Evolutionary conservation across 192 early-diverging fungal genomes (phyloP).

Genomic region (Linnemannia exigua): DNA sequence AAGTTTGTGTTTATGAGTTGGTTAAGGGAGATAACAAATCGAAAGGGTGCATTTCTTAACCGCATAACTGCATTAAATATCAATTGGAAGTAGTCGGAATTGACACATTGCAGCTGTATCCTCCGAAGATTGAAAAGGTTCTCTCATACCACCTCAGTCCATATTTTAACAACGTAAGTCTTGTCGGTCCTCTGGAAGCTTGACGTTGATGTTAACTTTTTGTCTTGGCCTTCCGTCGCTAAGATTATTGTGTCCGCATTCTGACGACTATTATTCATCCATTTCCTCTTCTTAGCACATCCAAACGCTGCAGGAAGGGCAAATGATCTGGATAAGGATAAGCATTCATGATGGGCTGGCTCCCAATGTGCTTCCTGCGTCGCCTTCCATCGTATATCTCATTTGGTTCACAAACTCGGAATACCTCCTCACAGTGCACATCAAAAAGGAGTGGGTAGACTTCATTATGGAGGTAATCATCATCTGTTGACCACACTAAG

Average conservation of each 20-base stretch:
- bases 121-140: slow-evolving; percentile 32
- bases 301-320: slow-evolving; percentile 23
- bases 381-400: slow-evolving; percentile 52
- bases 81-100: not conserved
- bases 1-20: not conserved
- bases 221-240: too few relatives aligned
- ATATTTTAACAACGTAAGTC: slow-evolving; percentile 58
- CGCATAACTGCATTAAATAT: not conserved
- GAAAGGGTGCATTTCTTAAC: not conserved
- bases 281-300: slow-evolving; percentile 37
- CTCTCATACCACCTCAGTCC: slow-evolving; percentile 37
- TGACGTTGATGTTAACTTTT: not conserved
- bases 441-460: slow-evolving; percentile 56
- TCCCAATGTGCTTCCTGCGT: slow-evolving; percentile 48
- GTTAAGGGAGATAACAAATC: not conserved
- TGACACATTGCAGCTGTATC: slow-evolving; percentile 2
- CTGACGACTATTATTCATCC: not conserved
- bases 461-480: slow-evolving; percentile 56
- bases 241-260: too few relatives aligned
- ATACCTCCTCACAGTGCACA: slow-evolving; percentile 47
- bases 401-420: slow-evolving; percentile 61
- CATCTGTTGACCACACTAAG: not conserved
- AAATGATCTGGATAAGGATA: slow-evolving; percentile 62
- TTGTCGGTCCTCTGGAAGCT: too few relatives aligned
- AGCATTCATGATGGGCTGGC: slow-evolving; percentile 59